phyloP scores from a whole-genome alignment of 192 early-diverging fungal genomes.

The Diversispora epigaea region DNA sequence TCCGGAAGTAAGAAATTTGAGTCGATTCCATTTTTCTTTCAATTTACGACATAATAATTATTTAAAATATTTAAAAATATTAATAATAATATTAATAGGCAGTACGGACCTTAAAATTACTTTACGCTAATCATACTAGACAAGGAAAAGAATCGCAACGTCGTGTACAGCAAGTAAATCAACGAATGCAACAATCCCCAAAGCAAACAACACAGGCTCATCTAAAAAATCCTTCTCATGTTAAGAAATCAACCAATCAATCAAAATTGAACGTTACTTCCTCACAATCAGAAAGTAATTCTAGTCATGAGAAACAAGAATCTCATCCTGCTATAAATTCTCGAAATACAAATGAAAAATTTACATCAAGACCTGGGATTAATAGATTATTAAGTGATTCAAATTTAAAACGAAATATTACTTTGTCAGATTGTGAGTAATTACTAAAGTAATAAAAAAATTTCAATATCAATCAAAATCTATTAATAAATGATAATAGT shows the following conservation, averaged over 20 bases:
- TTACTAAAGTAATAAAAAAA: too few species aligned
- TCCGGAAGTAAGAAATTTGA: slow-evolving; percentile 44
- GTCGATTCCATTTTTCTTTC: not conserved
- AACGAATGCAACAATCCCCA: slow-evolving; percentile 31
- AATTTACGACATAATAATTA: too few species aligned
- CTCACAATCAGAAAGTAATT: not conserved
- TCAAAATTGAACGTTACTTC: not conserved
- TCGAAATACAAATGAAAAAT: not conserved
- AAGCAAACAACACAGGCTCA: slow-evolving; percentile 21
- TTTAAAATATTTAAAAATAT: not conserved
- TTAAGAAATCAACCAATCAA: not conserved
- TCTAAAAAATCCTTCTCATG: slow-evolving; percentile 8
- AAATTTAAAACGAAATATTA: not conserved
- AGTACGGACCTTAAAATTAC: slow-evolving; percentile 61
- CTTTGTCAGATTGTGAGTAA: not conserved
- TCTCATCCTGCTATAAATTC: not conserved
- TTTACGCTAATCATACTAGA: slow-evolving; percentile 66
- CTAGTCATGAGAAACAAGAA: slow-evolving; percentile 4
- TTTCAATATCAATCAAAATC: too few species aligned
- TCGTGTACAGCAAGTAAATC: slow-evolving; percentile 44
- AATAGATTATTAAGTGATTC: too few species aligned
- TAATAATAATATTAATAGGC: slow-evolving; percentile 43
- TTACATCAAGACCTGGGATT: too few species aligned
- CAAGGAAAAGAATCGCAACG: slow-evolving; percentile 66
- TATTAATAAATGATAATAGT: too few species aligned